Percentiles rank a stretch among this genome's conserved stretches.
phyloP scores from a whole-genome alignment of 2,329 filamentous ascomycete species.

The Botrytis elliptica region DNA sequence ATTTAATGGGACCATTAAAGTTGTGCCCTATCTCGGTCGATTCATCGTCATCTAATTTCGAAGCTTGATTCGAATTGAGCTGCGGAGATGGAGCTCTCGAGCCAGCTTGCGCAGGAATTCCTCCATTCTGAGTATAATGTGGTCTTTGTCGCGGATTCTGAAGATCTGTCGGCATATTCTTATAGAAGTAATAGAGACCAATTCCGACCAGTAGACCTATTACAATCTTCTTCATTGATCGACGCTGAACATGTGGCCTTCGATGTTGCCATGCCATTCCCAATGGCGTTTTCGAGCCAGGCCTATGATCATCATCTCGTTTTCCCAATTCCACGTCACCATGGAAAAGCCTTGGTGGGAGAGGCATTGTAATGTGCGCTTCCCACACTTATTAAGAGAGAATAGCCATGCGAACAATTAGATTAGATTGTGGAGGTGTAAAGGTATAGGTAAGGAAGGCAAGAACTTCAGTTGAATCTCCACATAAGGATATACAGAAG shows the following conservation, averaged over 20 bases:
- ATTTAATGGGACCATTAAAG: constrained; percentile 70
- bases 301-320: constrained; percentile 61
- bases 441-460: not conserved
- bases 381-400: constrained; percentile 28
- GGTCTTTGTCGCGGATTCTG: constrained; percentile 37
- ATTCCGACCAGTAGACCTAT: constrained; percentile 48
- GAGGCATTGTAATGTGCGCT: constrained; percentile 39
- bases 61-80: not conserved
- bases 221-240: constrained; percentile 50
- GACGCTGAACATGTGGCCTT: constrained; percentile 49
- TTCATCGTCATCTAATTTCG: constrained; percentile 22
- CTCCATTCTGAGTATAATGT: constrained; percentile 39
- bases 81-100: constrained; percentile 17
- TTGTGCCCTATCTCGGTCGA: constrained; percentile 42
- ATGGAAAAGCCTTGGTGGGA: constrained; percentile 45
- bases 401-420: constrained; percentile 30
- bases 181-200: constrained; percentile 62
- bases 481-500: not conserved
- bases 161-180: constrained; percentile 58
- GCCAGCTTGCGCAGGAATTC: not conserved
- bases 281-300: constrained; percentile 36
- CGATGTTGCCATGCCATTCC: constrained; percentile 38
- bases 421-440: not conserved
- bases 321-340: constrained; percentile 64
- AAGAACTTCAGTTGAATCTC: not conserved